Evolutionary conservation across 2,329 filamentous ascomycete species (phyloP).

Genomic region (Stagonosporopsis vannaccii): DNA sequence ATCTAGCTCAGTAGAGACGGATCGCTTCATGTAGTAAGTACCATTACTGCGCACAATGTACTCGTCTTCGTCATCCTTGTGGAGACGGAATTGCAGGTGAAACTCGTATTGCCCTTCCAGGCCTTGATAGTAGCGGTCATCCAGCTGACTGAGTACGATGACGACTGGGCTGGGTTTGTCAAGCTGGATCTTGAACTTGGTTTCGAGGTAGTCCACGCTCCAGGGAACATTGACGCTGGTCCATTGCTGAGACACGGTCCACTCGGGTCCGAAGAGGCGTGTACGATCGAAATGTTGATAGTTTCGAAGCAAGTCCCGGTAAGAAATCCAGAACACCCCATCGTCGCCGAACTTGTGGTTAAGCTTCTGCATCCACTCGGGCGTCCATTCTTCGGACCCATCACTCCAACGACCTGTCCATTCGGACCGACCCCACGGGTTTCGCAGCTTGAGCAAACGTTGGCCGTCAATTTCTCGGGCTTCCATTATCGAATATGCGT

Average conservation of each 20-base stretch:
- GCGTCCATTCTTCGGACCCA: conserved; percentile 84
- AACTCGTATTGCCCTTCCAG: conserved; percentile 65
- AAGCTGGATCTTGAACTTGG: conserved; percentile 64
- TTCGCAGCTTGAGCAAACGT: conserved; percentile 60
- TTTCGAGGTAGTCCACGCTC: conserved; percentile 67
- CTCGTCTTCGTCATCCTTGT: conserved; percentile 66
- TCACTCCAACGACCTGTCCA: conserved; percentile 86
- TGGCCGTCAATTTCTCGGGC: conserved; percentile 67
- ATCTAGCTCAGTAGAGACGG: conserved; percentile 77
- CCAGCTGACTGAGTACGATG: conserved; percentile 66
- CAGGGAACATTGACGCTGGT: conserved; percentile 66
- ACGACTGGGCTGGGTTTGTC: conserved; percentile 62
- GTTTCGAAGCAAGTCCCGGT: conserved; percentile 64
- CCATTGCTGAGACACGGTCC: conserved; percentile 68
- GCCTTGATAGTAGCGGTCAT: conserved; percentile 67
- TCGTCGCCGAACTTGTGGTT: conserved; percentile 79
- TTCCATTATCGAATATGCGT: conserved; percentile 67
- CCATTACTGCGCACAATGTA: conserved; percentile 65
- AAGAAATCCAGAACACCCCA: conserved; percentile 70
- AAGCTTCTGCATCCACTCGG: conserved; percentile 77
- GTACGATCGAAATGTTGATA: conserved; percentile 69
- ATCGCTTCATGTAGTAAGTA: conserved; percentile 71
- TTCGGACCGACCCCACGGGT: conserved; percentile 82
- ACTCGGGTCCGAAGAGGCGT: conserved; percentile 66
- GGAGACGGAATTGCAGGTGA: conserved; percentile 64